Conservation (phyloP, 768 basidiomycete genomes). For the Boletus sp. region DNA sequence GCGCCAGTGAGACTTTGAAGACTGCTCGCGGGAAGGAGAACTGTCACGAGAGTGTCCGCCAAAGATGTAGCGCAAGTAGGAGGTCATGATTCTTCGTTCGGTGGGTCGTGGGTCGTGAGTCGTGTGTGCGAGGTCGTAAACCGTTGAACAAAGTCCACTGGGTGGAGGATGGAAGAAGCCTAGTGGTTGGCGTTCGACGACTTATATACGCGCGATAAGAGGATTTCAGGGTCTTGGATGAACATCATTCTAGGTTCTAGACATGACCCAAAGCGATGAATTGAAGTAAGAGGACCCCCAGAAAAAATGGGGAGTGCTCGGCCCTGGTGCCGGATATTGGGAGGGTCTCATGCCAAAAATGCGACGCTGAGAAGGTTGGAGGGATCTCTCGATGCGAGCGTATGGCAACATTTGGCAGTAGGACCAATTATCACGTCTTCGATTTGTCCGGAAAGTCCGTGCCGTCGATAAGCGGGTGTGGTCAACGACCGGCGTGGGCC, state of each 20-base stretch:
- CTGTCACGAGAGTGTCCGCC: slow-evolving; percentile 32
- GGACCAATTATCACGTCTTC: slow-evolving; percentile 31
- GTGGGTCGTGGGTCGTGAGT: slow-evolving; percentile 10
- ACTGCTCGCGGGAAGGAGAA: slow-evolving; percentile 23
- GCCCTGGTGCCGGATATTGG: slow-evolving; percentile 12
- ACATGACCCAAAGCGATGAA: slow-evolving; percentile 17
- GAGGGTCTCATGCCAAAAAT: slow-evolving; percentile 22
- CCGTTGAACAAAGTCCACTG: slow-evolving; percentile 11
- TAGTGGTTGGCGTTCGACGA: neutral
- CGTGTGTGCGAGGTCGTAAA: slow-evolving; percentile 21
- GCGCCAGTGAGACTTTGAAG: slow-evolving; percentile 42
- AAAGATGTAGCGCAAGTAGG: slow-evolving; percentile 49
- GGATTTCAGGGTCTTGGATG: slow-evolving; percentile 23
- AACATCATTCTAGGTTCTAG: slow-evolving; percentile 20
- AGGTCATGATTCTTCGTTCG: slow-evolving; percentile 38
- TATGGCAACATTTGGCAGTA: slow-evolving; percentile 7
- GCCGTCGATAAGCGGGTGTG: slow-evolving; percentile 17
- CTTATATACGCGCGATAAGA: slow-evolving; percentile 27
- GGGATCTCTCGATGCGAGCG: slow-evolving; percentile 8
- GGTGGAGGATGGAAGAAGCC: slow-evolving; percentile 10
- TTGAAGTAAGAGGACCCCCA: slow-evolving; percentile 36
- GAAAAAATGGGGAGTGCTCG: slow-evolving; percentile 21
- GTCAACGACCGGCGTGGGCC: slow-evolving; percentile 6
- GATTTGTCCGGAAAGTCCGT: slow-evolving; percentile 27
- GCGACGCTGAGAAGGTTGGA: slow-evolving; percentile 14